These are phyloP conservation scores for Fusarium phyllophilum DNA, from an alignment of 2,329 filamentous ascomycete genomes.

Conservation along the genomic window DNA sequence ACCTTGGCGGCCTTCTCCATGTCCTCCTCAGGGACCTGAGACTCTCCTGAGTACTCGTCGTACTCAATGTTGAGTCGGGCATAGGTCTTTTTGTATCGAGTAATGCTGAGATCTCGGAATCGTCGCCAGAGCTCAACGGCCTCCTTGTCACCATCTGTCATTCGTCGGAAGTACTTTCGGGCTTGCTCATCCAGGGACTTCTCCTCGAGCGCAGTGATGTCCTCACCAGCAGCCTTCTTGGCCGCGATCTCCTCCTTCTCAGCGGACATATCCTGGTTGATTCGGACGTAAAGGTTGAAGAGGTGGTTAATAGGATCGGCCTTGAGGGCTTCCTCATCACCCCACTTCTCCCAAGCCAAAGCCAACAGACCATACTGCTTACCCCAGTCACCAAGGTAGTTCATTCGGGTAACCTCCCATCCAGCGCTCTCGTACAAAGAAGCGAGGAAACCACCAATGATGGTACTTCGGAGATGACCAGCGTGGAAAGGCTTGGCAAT, in stretches of 20 bases:
- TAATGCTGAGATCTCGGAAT: conserved; percentile 74
- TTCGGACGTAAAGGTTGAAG: conserved; percentile 83
- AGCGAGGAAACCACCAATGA: conserved; percentile 80
- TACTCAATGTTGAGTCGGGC: conserved; percentile 76
- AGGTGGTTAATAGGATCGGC: conserved; percentile 84
- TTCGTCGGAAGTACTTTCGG: conserved; percentile 75
- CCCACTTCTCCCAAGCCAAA: conserved; percentile 79
- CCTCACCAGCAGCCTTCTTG: conserved; percentile 63
- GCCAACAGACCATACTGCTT: conserved; percentile 56
- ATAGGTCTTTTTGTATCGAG: conserved; percentile 74
- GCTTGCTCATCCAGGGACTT: conserved; percentile 78
- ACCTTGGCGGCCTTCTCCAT: conserved; percentile 72
- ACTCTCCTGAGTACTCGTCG: conserved; percentile 78
- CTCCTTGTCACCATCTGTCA: conserved; percentile 73
- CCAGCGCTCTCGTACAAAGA: conserved; percentile 77
- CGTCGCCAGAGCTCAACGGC: conserved; percentile 72
- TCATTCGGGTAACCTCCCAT: conserved; percentile 79
- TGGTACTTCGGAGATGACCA: conserved; percentile 80
- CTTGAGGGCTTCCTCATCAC: conserved; percentile 75
- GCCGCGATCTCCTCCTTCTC: conserved; percentile 74
- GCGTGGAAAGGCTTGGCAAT: conserved; percentile 88
- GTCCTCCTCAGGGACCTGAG: conserved; percentile 72
- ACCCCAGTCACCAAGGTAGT: conserved; percentile 55
- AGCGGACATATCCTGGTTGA: conserved; percentile 72
- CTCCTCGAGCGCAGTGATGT: conserved; percentile 59